Evolutionary conservation across 768 basidiomycete genomes (phyloP), one percentile per base, ranked within the genome.

Genomic region (Phylloporus scabripes): DNA sequence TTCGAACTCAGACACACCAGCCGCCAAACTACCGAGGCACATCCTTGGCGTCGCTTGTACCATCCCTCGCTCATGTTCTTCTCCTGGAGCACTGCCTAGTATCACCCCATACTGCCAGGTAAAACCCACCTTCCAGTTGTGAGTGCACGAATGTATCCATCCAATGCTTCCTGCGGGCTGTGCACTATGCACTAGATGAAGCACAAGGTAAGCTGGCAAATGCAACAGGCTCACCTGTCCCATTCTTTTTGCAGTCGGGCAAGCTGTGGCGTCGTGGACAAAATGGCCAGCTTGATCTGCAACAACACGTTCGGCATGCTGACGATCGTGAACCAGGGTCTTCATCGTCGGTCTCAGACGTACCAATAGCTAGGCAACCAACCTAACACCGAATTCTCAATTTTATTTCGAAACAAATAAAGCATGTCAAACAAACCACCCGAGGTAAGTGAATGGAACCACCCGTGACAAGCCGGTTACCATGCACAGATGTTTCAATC

Each of bases 1-100:
- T 64, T 64, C 55, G 43, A 66, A 66, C 61, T 66, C 61, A 53
- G 63, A 54, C 29, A 29, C 34, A 23, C 38, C 38, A 39, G 21
- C 38, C 38, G 11, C 38, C 10, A 4, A 4, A 17, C 37, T n/a
- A n/a, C n/a, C n/a, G n/a, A 39, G 36, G 18, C 36, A n/a, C 32
- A 14, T 33, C 5, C 32, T 14, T 33, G 32, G 15, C 31, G 14
- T 32, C 14, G 31, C 31, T 32, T n/a, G n/a, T n/a, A n/a, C n/a
- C n/a, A n/a, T n/a, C n/a, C n/a, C 45, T 61, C 64, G 2, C 32
- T 29, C 12, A 26, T 15, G 23, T 41, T 26, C 23, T 41, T 23
- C 7, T 15, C 15, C 40, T 41, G 21, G 2, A 26, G 24, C 23
- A 23, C 4, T 41, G 15, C 23, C 26, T 24, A 41, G 23, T 26